Evolutionary conservation across 1,139 yeast genomes (phyloP), one percentile per base, ranked within the genome.

Genomic region (Hansenula lynferdii): DNA sequence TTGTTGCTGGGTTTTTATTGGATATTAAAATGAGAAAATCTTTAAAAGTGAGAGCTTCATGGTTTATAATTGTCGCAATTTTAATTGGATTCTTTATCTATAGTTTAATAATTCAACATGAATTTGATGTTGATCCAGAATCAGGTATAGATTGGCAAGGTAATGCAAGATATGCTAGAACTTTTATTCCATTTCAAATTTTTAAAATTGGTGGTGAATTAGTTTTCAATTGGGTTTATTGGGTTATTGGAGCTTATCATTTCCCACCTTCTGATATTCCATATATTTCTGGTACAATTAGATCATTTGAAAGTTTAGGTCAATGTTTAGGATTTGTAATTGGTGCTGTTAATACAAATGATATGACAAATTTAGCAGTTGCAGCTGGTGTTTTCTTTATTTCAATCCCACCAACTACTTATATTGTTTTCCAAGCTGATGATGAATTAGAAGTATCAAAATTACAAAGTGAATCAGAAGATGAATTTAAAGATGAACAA

Each of bases 161-260:
- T 14, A 38, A 44, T 23, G 35, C 49, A 18, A 39, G 44, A 20
- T 56, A 43, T 35, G 37, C 39, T 17, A 47, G 42, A 26, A 37
- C 54, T 4, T 56, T 40, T 37, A 38, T 54, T 12, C 58, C 59
- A 12, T 44, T 49, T 28, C 53, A 48, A 40, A 31, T 56, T 14
- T 54, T 52, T 40, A 53, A 47, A 17, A 43, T 54, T 17, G 43
- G 48, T 6, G 42, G 41, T 31, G 60, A 56, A 38, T 39, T 50
- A 5, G 41, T 44, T 3, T 54, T 53, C 42, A 51, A 50, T 33
- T 56, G 59, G 58, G 36, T 49, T 24, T 56, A 48, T 39, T 56
- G 57, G 58, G 45, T 50, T 10, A 44, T 51, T 26, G 55, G 58
- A 8, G 43, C 48, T 4, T 51, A 44, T 25, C 48, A 47, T n/a